Conservation (phyloP, 2,329 filamentous ascomycete genomes). For the Cladosporium cucumerinum region DNA sequence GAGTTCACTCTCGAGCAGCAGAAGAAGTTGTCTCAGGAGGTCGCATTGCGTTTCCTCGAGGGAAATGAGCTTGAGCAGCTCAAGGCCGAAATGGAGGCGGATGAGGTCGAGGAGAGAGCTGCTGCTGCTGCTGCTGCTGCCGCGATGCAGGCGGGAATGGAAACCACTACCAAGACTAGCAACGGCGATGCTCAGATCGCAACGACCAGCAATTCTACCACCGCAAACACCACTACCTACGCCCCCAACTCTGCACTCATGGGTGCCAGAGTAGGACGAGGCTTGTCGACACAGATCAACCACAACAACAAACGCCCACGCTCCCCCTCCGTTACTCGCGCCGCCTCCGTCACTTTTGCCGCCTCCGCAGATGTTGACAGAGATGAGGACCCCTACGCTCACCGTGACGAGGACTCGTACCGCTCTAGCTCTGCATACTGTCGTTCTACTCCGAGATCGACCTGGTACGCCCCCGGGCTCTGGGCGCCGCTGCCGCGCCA, state of each 20-base stretch:
- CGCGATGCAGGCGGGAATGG: neutral
- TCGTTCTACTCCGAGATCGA: neutral
- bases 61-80: neutral
- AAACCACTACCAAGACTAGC: neutral
- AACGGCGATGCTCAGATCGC: neutral
- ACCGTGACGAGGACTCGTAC: neutral
- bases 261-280: neutral
- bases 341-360: too few relatives aligned
- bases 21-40: neutral
- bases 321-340: neutral
- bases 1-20: neutral
- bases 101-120: neutral
- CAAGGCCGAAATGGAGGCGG: neutral
- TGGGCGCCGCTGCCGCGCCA: neutral
- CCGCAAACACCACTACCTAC: neutral
- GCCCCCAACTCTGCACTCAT: neutral
- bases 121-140: neutral
- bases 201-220: neutral
- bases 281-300: neutral
- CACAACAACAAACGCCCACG: neutral
- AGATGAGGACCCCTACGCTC: neutral
- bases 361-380: neutral
- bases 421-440: neutral
- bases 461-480: neutral
- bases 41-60: neutral